phyloP scores from a whole-genome alignment of 2,329 filamentous ascomycete species.

The Aureobasidium mangrovei region DNA sequence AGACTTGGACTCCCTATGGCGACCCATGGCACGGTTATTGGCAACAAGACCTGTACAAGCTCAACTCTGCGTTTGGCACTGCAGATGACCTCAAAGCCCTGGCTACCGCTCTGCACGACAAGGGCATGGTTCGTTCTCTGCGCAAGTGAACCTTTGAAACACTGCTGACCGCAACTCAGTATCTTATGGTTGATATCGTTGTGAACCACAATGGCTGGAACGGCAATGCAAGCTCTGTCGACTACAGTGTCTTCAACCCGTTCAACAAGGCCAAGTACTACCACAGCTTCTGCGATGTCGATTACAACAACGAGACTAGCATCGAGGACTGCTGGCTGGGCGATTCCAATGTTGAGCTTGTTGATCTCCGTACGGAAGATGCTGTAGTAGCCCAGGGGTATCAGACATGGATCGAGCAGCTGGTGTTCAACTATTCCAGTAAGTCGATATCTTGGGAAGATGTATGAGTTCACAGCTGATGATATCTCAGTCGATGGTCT shows the following conservation, averaged over 20 bases:
- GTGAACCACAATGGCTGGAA: conserved; percentile 31
- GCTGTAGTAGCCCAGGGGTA: conserved; percentile 42
- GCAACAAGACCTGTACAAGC: conserved; percentile 39
- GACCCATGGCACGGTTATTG: conserved; percentile 50
- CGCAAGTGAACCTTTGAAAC: background rate
- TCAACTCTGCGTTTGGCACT: conserved; percentile 32
- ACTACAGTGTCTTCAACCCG: conserved; percentile 30
- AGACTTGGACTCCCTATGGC: conserved; percentile 29
- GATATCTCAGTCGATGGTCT: conserved; percentile 39
- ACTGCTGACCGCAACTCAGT: conserved; percentile 18
- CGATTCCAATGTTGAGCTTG: conserved; percentile 47
- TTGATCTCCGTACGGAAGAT: conserved; percentile 52
- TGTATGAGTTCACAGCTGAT: background rate
- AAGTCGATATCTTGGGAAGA: background rate
- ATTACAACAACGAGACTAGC: conserved; percentile 42
- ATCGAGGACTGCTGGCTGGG: conserved; percentile 46
- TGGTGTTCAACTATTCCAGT: conserved; percentile 51
- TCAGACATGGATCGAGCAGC: conserved; percentile 49
- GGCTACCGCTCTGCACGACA: conserved; percentile 26
- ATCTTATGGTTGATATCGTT: conserved; percentile 32
- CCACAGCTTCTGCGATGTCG: conserved; percentile 48
- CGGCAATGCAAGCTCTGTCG: conserved; percentile 21
- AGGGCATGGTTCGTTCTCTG: conserved; percentile 27
- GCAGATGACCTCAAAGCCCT: conserved; percentile 29
- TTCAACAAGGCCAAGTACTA: conserved; percentile 33